phyloP scores from a whole-genome alignment of 2,329 filamentous ascomycete species.

The Exophiala sp. region DNA sequence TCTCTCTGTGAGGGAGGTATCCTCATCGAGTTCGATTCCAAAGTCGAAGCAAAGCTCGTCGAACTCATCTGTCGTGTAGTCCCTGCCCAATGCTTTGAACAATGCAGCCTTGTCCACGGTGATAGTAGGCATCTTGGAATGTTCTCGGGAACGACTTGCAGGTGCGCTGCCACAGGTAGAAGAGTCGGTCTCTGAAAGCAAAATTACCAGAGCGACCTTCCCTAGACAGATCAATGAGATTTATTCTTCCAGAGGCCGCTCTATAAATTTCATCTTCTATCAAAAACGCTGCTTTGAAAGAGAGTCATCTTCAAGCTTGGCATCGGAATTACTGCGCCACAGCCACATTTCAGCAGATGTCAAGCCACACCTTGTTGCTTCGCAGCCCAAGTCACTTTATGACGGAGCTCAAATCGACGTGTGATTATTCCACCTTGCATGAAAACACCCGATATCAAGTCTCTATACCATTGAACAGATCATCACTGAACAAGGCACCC shows the following conservation, averaged over 20 bases:
- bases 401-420: not conserved
- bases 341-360: not conserved
- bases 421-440: conserved; percentile 2
- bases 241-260: not conserved
- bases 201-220: too few relatives aligned
- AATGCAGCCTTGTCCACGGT: conserved; percentile 93
- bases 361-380: conserved; percentile 1
- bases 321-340: not conserved
- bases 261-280: not conserved
- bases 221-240: too few relatives aligned
- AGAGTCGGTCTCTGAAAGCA: too few relatives aligned
- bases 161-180: too few relatives aligned
- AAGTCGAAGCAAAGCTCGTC: conserved; percentile 98
- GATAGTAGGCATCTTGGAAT: conserved; percentile 83
- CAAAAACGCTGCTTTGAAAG: not conserved
- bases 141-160: conserved; percentile 3
- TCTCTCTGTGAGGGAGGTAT: conserved; percentile 73
- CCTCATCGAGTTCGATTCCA: conserved; percentile 93
- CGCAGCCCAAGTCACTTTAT: not conserved
- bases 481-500: not conserved
- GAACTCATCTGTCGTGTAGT: conserved; percentile 90
- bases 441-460: conserved; percentile 1
- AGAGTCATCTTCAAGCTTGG: conserved; percentile 1
- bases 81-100: conserved; percentile 84
- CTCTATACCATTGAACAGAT: not conserved